Evolutionary conservation across 192 early-diverging fungal genomes (phyloP), one percentile per base, ranked within the genome.

Genomic region (Diversispora eburnea): DNA sequence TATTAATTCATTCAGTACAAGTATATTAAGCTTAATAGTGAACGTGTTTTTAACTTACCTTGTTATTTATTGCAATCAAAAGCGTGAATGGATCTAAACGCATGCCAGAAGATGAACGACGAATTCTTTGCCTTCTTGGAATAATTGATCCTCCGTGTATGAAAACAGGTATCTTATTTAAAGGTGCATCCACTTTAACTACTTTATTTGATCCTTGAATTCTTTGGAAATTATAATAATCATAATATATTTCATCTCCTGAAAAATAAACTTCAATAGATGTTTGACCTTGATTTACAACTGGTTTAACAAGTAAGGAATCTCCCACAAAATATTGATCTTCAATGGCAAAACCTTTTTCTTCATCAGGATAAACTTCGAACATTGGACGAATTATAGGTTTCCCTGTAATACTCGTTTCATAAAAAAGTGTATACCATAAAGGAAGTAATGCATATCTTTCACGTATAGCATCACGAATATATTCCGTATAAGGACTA

Each of bases 381-480:
- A 94, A 87, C 91, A 99, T 91, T 6, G 96, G 91, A 67, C 95
- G 78, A 78, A 94, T 93, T 47, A 97, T 85, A 15, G 96, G 96
- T 57, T 82, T 80, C 25, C 97, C 96, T 49, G 77, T 86, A 22
- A 84, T 70, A 67, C 81, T 85, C 10, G 94, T 84, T 77, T 94
- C 92, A 59, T 87, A 85, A 79, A 97, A 97, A 19, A 98, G 78
- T 5, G 95, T 97, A 84, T 98, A 98, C 81, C 92, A 87, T 77
- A 91, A 94, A 12, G 98, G 95, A 52, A 99, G 80, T 39, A 96
- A 82, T 15, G 88, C 80, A 82, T 99, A 99, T 67, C 98, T 90
- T 62, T 86, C 83, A 19, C 88, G 81, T 60, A 99, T 79, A 8
- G 92, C 91, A 8, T 87, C 82, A 25, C 98, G 92, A 62, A 97